A percentile compares a stretch with the other conserved stretches of the same genome.
Conservation (phyloP, 345 rosid genomes). For the Garcia nutans region DNA sequence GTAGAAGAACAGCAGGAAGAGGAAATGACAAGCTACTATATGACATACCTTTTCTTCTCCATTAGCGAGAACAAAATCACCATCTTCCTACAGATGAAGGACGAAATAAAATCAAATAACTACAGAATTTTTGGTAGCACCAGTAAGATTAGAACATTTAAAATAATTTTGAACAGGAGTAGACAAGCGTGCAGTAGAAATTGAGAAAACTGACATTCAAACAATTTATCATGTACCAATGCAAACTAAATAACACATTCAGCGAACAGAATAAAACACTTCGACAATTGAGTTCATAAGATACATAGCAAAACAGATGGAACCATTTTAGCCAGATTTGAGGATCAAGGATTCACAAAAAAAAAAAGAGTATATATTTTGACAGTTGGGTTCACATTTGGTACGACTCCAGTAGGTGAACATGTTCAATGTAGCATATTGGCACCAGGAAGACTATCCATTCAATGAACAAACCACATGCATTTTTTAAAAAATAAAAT, state of each 20-base stretch:
- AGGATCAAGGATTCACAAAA: too few species aligned
- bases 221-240: neutral
- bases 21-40: slow-evolving; percentile 24
- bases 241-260: neutral
- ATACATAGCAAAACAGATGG: neutral
- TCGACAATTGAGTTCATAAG: neutral
- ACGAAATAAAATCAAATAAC: slow-evolving; percentile 11
- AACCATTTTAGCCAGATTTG: neutral
- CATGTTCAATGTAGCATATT: neutral
- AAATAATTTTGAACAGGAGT: neutral
- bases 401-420: neutral
- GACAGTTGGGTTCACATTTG: neutral
- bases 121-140: neutral
- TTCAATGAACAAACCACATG: neutral
- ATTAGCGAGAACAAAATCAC: slow-evolving; percentile 63
- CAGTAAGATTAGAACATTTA: neutral
- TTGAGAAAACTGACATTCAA: neutral
- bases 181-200: neutral
- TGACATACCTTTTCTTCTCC: slow-evolving; percentile 78
- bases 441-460: neutral
- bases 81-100: slow-evolving; percentile 74
- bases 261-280: neutral
- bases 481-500: neutral
- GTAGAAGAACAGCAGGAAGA: neutral
- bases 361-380: neutral